These are phyloP conservation scores for Jatropha podagrica DNA, from an alignment of 441 rosid species.

Conservation along the genomic window DNA sequence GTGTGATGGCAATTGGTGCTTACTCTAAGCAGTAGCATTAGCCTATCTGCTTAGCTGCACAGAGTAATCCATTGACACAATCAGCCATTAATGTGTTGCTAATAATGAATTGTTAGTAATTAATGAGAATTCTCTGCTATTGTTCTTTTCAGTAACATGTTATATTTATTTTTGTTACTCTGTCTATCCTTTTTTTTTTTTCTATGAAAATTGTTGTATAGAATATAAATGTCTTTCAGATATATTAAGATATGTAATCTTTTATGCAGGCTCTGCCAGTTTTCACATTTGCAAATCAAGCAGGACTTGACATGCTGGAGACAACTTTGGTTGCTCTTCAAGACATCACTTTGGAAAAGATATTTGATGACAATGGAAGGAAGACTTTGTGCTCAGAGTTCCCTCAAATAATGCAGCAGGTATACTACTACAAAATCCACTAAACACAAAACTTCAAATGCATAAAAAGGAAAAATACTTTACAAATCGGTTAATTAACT, in stretches of 20 bases:
- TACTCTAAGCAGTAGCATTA: not conserved
- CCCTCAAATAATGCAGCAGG: constrained; percentile 98
- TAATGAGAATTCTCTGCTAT: not conserved
- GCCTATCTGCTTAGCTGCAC: not conserved
- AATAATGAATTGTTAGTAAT: not conserved
- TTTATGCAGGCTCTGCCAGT: constrained; percentile 73
- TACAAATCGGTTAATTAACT: not conserved
- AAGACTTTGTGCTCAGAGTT: constrained; percentile 75
- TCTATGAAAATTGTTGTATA: not conserved
- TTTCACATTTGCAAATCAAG: constrained; percentile 92
- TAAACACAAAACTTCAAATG: not conserved
- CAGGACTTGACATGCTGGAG: constrained; percentile 96
- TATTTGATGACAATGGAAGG: constrained; percentile 89
- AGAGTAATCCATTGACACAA: not conserved
- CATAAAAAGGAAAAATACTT: not conserved
- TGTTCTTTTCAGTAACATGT: not conserved
- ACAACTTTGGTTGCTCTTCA: constrained; percentile 94
- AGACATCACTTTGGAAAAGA: constrained; percentile 87
- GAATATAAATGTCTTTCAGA: not conserved
- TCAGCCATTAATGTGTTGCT: not conserved
- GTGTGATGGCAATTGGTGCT: not conserved
- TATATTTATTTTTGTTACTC: not conserved
- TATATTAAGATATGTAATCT: not conserved
- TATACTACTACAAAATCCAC: constrained; percentile 13
- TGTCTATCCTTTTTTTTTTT: not conserved